Base-by-base conservation (phyloP, 768 basidiomycete genomes). In the Arthromyces matolae region DNA sequence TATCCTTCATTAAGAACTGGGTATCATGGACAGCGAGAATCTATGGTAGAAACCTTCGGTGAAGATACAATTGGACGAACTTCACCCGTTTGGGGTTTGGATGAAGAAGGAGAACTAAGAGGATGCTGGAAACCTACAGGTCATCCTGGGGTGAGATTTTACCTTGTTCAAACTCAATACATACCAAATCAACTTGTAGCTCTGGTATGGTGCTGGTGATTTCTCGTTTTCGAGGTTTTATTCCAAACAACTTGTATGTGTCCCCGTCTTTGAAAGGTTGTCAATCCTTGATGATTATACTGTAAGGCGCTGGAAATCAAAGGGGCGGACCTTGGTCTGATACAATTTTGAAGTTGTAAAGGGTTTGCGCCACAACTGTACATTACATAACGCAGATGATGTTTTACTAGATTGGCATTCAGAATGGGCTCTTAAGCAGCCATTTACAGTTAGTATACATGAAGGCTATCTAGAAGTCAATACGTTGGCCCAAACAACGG, bases 181-280 rank as follows among this genome's bases (percentile, higher is more conserved):
- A n/a, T n/a, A n/a, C n/a, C n/a, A n/a, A n/a, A n/a, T n/a, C n/a
- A n/a, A n/a, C 7, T 29, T 33, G 8, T 28, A 74, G 72, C 59
- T 74, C 0, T 74, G 72, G 72, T 74, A 64, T 51, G 65, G 62
- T 4, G 61, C 60, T 0, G 73, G 72, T 1, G 70, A 71, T 41
- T 71, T 71, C 44, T 46, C 34, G 8, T 52, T 45, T 19, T 59
- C 66, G 1, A 57, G 72, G 7, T 62, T 63, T 48, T 55, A 47
- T 32, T 71, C 71, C 12, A 73, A 72, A 51, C 61, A 64, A 23
- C 36, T 73, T 52, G 72, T 73, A 29, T 41, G 64, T 47, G 9
- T 20, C 16, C 19, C 27, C n/a, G 23, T 13, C 32, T 33, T 31
- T 8, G 29, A 13, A 10, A 33, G 18, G 32, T n/a, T 10, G 3